Evolutionary conservation across 2,329 filamentous ascomycete genomes (phyloP), one percentile per base, ranked within the genome.

Genomic region (Colletotrichum sp.): DNA sequence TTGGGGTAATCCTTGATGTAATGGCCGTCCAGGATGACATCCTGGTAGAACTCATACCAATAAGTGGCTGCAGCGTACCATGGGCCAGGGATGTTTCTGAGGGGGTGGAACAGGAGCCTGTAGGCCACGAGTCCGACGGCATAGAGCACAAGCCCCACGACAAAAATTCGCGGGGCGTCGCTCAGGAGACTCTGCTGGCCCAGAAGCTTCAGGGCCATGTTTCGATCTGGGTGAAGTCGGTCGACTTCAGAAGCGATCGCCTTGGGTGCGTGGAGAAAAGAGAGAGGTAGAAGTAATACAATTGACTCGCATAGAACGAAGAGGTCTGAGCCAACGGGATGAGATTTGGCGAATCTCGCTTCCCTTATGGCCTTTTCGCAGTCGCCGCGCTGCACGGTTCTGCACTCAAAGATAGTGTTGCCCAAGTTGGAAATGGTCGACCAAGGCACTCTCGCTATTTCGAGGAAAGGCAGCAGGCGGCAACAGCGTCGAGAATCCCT

Each of bases 61-160:
- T 77, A 76, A 1, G 80, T 79, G 18, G 80, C 63, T 5, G 81
- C 81, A 5, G 81, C 78, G 22, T 81, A 60, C 68, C 80, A 82
- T 12, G 81, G 82, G 30, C 82, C 82, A 2, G 82, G 82, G 39
- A 84, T 79, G 4, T 72, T 70, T 16, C 81, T 76, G 8, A 84
- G 75, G 6, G 83, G 83, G 60, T 84, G 81, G 30, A 83, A 76
- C 48, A 79, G 78, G 8, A 83, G 64, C 60, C 79, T 77, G 72
- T 81, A 82, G 30, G 83, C 44, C 26, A 71, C 68, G 16, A 68
- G 52, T n/a, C 52, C 66, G 22, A 44, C 22, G 26, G 34, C 52
- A 28, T 60, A 60, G 18, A 68, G 30, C 6, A 60, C 30, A 15
- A 28, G 13, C 22, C 52, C 66, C 66, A 59, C 32, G 55, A 34